phyloP scores from a whole-genome alignment of 768 basidiomycete species.

The Russula foetens region DNA sequence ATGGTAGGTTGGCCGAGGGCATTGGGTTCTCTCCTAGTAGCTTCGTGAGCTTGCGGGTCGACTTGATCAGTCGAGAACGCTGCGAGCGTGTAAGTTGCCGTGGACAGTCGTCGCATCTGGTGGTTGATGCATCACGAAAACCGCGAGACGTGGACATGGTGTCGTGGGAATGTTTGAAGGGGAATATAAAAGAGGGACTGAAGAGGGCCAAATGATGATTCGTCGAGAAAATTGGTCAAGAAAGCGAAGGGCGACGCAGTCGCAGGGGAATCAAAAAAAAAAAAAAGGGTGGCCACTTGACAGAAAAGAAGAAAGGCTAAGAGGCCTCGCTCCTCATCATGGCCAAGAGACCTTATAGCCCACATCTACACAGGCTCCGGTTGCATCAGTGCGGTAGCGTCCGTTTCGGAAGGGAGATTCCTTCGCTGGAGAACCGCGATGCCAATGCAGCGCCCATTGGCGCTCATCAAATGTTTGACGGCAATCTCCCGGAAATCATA shows the following conservation, averaged over 20 bases:
- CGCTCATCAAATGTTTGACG: not conserved
- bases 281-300: not conserved
- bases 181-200: not conserved
- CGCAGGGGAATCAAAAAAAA: not conserved
- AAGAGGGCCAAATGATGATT: not conserved
- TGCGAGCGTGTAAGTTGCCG: conserved; percentile 6
- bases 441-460: not conserved
- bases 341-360: conserved; percentile 4
- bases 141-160: not conserved
- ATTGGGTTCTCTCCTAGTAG: conserved; percentile 18
- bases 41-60: conserved; percentile 18
- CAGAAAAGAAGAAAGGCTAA: not conserved
- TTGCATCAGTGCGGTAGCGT: not conserved
- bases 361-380: not conserved
- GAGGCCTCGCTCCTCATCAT: not conserved
- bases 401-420: not conserved
- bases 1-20: not conserved
- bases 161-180: not conserved
- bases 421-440: not conserved
- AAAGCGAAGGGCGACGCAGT: not conserved
- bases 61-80: conserved; percentile 11
- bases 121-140: not conserved
- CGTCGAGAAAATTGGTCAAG: not conserved
- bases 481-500: no score
- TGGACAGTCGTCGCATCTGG: not conserved